Evolutionary conservation across 2,329 filamentous ascomycete genomes (phyloP), one percentile per base, ranked within the genome.

Genomic region (Beauveria medogensis): DNA sequence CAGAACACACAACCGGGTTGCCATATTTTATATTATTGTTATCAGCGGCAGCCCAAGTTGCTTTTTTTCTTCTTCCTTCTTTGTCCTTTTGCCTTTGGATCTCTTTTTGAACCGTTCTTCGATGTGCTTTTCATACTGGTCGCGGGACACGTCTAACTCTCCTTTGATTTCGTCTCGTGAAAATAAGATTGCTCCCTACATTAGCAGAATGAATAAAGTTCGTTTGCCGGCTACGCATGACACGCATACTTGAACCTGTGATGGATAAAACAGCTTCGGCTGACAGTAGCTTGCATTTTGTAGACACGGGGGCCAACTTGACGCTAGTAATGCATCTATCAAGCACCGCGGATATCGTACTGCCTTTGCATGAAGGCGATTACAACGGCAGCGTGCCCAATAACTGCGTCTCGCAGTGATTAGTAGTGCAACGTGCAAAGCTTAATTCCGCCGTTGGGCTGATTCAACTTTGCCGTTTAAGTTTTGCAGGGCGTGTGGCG

Each of bases 1-100:
- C n/a, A 28, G n/a, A 47, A 40, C 16, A 37, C 28, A 30, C 44
- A n/a, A 44, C 18, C 44, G 26, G 52, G 59, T 54, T 60, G 57
- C 57, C 50, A 47, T 48, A 24, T 47, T 47, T 48, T 47, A 47
- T 60, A 59, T 54, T 47, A 60, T 60, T 46, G 57, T 41, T 40
- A 53, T 24, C 48, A 60, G 47, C 40, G 47, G 57, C 40, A 53
- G n/a, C 48, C 41, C 20, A 26, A 60, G 26, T 47, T 52, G 37
- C 30, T 34, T 34, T 59, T 40, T 60, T 51, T 40, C n/a, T 47
- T 37, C n/a, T 46, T 26, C 40, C 41, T 59, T 12, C 10, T 7
- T 51, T 52, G 9, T 44, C 28, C 5, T 41, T 47, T 51, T 34
- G 30, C n/a, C 20, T 30, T 55, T 41, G 30, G 30, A 34, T 34